A percentile compares a stretch with the other conserved stretches of the same genome.
These are phyloP conservation scores for Nannizzia gypsea DNA, from an alignment of 2,329 filamentous ascomycete species.

Conservation along the genomic window DNA sequence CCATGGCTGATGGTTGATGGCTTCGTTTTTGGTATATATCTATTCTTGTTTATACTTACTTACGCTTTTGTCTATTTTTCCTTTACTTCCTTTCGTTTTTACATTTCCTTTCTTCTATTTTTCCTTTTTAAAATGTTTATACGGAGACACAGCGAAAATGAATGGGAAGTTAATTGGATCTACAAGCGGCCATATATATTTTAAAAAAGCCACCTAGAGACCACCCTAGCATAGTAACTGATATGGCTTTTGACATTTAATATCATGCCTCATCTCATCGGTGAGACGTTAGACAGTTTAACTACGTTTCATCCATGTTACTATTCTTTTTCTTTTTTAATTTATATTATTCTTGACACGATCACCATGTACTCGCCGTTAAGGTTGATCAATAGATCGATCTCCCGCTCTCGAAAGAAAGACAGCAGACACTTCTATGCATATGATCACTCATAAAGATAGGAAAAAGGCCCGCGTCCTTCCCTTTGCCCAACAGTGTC, in stretches of 20 bases:
- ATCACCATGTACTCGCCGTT: not conserved
- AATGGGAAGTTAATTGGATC: not conserved
- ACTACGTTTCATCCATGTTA: not conserved
- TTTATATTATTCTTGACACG: not conserved
- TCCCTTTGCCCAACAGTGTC: not conserved
- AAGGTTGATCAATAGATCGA: constrained; percentile 4
- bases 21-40: not conserved
- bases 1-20: not conserved
- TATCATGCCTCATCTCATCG: not conserved
- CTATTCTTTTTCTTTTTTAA: not conserved
- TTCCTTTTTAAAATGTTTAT: not conserved
- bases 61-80: not conserved
- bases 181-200: not conserved
- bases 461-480: not conserved
- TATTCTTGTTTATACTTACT: constrained; percentile 2
- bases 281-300: not conserved
- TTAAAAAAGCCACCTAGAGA: not conserved
- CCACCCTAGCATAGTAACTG: not conserved
- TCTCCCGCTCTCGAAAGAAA: not conserved
- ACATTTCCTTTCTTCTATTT: not conserved
- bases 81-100: not conserved
- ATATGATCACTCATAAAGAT: not conserved
- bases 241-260: not conserved
- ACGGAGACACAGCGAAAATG: not conserved
- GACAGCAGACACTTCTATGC: not conserved